Evolutionary conservation across 192 early-diverging fungal species (phyloP).

Genomic region (Dissophora globulifera): DNA sequence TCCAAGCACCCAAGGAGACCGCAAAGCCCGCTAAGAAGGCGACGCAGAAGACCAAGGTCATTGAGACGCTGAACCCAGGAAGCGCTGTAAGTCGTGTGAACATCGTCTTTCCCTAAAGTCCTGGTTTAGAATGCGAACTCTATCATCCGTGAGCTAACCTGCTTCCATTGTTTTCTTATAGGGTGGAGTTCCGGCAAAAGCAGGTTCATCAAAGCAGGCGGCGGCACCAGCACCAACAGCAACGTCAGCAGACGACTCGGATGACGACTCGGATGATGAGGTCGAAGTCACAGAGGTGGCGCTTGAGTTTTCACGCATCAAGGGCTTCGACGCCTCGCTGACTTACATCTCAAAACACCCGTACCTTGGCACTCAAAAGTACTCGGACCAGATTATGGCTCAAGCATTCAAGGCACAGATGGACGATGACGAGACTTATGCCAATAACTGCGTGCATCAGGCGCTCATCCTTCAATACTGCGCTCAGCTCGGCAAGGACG

Average conservation of each 20-base stretch:
- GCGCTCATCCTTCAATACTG: conserved; percentile 89
- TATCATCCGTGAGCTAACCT: too few species aligned
- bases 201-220: conserved; percentile 21
- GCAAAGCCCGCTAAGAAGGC: conserved; percentile 55
- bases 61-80: conserved; percentile 74
- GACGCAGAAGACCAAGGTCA: conserved; percentile 66
- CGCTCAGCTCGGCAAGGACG: conserved; percentile 81
- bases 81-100: conserved; percentile 31
- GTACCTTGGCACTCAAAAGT: conserved; percentile 72
- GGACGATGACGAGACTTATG: conserved; percentile 70
- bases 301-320: conserved; percentile 68
- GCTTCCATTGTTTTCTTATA: neutral
- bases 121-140: too few species aligned
- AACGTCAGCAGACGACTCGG: conserved; percentile 39
- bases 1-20: conserved; percentile 29
- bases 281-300: conserved; percentile 63
- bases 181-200: conserved; percentile 38
- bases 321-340: conserved; percentile 67
- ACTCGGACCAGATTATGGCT: conserved; percentile 86
- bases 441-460: conserved; percentile 83
- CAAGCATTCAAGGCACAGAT: conserved; percentile 85
- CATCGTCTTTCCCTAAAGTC: too few species aligned
- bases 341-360: conserved; percentile 77
- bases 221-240: too few species aligned
- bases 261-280: conserved; percentile 69